A percentile compares a stretch with the other conserved stretches of the same genome.
phyloP scores from a whole-genome alignment of 2,329 filamentous ascomycete species.

The Diplodia corticola region DNA sequence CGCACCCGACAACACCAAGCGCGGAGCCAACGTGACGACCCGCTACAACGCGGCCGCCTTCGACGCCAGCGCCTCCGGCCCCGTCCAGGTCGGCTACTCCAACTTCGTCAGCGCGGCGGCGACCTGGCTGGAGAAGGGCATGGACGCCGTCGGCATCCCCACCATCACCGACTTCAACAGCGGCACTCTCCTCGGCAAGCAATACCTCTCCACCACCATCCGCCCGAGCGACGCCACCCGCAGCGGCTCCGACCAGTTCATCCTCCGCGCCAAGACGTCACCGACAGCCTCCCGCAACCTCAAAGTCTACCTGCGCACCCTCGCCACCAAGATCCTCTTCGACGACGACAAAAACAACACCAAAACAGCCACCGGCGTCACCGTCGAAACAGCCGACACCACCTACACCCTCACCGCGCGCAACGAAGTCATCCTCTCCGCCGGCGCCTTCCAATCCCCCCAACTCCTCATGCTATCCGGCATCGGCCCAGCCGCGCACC shows the following conservation, averaged over 20 bases:
- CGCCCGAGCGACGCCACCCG: constrained; percentile 30
- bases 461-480: constrained; percentile 44
- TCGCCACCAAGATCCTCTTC: constrained; percentile 41
- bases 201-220: constrained; percentile 35
- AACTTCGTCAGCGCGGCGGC: constrained; percentile 32
- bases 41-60: constrained; percentile 28
- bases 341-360: constrained; percentile 28
- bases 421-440: constrained; percentile 48
- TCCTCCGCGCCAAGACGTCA: constrained; percentile 1
- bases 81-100: constrained; percentile 32
- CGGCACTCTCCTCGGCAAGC: constrained; percentile 29
- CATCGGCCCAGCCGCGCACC: constrained; percentile 32
- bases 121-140: constrained; percentile 30
- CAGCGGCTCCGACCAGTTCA: constrained; percentile 29
- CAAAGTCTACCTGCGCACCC: constrained; percentile 35
- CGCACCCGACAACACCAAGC: constrained; percentile 30
- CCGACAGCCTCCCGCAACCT: constrained; percentile 8
- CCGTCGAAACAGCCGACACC: constrained; percentile 23
- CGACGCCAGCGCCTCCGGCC: constrained; percentile 26
- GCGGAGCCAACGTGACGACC: constrained; percentile 28
- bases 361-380: constrained; percentile 31
- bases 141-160: constrained; percentile 30
- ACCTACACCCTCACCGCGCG: constrained; percentile 31
- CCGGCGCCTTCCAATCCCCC: constrained; percentile 46
- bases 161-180: constrained; percentile 29